Evolutionary conservation across 495 filamentous ascomycete genomes (phyloP).

Genomic region (Podospora tetraspora): DNA sequence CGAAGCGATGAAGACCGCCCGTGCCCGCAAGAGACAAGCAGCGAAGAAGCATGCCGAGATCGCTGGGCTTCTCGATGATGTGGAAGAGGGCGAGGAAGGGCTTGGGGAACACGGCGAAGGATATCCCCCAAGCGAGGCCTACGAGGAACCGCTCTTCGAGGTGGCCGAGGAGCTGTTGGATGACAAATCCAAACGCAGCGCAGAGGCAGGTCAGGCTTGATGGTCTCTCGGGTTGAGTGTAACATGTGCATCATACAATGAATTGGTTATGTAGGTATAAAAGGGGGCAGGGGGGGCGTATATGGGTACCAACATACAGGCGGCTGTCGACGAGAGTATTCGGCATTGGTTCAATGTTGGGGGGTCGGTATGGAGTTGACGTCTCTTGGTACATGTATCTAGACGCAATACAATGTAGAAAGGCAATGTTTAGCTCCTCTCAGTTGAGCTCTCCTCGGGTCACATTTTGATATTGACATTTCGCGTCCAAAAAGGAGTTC

Average conservation of each 20-base stretch:
- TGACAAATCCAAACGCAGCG: neutral
- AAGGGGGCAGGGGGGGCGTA: neutral
- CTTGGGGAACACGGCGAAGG: constrained; percentile 20
- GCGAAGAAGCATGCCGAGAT: constrained; percentile 17
- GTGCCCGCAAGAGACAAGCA: constrained; percentile 18
- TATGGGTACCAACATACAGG: neutral
- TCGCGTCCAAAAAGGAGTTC: neutral
- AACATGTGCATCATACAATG: constrained; percentile 1
- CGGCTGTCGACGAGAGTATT: no score
- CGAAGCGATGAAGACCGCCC: constrained; percentile 12
- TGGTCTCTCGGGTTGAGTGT: neutral
- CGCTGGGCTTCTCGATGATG: constrained; percentile 1
- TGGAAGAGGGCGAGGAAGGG: constrained; percentile 15
- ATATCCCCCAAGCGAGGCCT: constrained; percentile 27
- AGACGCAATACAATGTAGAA: neutral
- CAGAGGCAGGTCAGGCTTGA: neutral
- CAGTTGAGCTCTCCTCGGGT: neutral
- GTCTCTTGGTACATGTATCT: neutral
- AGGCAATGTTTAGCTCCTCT: no score
- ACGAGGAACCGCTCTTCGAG: constrained; percentile 29
- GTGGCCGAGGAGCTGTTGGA: constrained; percentile 11
- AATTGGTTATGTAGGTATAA: neutral
- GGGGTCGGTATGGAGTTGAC: neutral
- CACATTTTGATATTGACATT: neutral
- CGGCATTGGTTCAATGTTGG: no score